phyloP scores from a whole-genome alignment of 257 asterid species.

The Datura wrightii region DNA sequence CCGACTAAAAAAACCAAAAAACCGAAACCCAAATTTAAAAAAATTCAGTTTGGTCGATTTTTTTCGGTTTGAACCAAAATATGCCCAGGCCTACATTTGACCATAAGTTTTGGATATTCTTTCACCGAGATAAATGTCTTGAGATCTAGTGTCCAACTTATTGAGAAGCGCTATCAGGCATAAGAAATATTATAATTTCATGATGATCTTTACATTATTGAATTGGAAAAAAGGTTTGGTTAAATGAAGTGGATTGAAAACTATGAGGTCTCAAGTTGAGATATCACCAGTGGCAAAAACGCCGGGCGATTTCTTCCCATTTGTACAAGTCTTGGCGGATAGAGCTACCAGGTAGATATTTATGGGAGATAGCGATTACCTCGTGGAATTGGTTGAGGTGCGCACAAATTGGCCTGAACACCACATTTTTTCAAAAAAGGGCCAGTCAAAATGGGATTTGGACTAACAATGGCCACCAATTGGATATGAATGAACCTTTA shows the following conservation, averaged over 20 bases:
- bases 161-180: background rate
- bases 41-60: too few species aligned
- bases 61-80: too few species aligned
- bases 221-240: conserved; percentile 10
- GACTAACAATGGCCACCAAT: background rate
- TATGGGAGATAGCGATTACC: conserved; percentile 13
- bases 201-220: background rate
- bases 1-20: too few species aligned
- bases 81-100: background rate
- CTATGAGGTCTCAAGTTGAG: background rate
- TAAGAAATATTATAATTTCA: background rate
- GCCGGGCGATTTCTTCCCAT: background rate
- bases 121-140: conserved; percentile 24
- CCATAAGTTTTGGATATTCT: conserved; percentile 15
- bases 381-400: background rate
- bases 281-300: background rate
- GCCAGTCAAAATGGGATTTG: conserved; percentile 1
- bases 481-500: background rate
- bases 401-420: background rate
- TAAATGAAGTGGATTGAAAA: conserved; percentile 20
- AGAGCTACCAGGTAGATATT: too few species aligned
- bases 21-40: too few species aligned
- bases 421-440: background rate
- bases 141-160: conserved; percentile 23
- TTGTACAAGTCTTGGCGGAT: background rate